Percentiles rank a stretch among this genome's conserved stretches.
Conservation (phyloP, 169 alveolate species). For the Eimeria zaria region DNA sequence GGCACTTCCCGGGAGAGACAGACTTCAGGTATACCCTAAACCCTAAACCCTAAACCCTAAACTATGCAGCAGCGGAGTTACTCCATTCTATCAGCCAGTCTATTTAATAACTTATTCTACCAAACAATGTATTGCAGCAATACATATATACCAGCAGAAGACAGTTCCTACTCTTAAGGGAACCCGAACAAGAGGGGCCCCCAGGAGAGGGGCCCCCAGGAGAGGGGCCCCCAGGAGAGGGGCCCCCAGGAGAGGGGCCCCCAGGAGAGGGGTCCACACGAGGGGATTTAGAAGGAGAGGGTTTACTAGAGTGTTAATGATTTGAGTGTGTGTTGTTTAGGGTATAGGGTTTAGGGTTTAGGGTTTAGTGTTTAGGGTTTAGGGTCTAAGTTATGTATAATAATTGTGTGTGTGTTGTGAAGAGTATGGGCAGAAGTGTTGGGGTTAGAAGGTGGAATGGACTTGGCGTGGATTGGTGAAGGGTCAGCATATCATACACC, state of each 20-base stretch:
- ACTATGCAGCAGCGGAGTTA: not conserved
- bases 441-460: conserved; percentile 20
- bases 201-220: not conserved
- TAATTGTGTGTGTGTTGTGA: not conserved
- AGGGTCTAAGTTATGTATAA: too few species aligned
- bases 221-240: not conserved
- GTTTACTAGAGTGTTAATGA: too few species aligned
- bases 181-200: not conserved
- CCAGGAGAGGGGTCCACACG: too few species aligned
- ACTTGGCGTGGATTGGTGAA: conserved; percentile 33
- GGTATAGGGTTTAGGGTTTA: too few species aligned
- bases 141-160: too few species aligned
- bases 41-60: not conserved
- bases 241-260: too few species aligned
- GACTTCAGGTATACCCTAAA: not conserved
- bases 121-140: too few species aligned
- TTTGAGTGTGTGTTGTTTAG: too few species aligned
- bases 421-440: conserved; percentile 40
- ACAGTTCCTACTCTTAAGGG: not conserved
- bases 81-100: too few species aligned
- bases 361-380: too few species aligned
- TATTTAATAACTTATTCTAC: too few species aligned
- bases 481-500: conserved; percentile 17
- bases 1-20: conserved; percentile 41
- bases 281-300: not conserved